Conservation (phyloP, 1,284 basidiomycete species). For the Dichomitus squalens region DNA sequence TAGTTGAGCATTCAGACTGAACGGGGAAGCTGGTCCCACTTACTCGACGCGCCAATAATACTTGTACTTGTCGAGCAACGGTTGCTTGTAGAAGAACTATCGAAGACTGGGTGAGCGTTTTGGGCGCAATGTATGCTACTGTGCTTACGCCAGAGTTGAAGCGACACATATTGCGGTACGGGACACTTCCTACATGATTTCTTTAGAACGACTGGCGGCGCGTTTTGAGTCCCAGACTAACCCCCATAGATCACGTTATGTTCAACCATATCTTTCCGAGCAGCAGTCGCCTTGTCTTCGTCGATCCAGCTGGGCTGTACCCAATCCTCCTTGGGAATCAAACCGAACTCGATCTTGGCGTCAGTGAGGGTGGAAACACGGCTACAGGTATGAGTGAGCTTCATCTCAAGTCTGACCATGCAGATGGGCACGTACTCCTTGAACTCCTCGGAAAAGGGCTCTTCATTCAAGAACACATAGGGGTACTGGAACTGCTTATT, state of each 20-base stretch:
- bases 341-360: slow-evolving; percentile 75
- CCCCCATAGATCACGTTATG: slow-evolving; percentile 90
- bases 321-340: slow-evolving; percentile 86
- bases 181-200: slow-evolving; percentile 54
- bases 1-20: background rate
- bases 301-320: slow-evolving; percentile 84
- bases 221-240: slow-evolving; percentile 28
- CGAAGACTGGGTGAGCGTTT: slow-evolving; percentile 2
- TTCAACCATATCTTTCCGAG: slow-evolving; percentile 78
- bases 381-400: slow-evolving; percentile 38
- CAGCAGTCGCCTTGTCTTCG: slow-evolving; percentile 72
- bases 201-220: background rate
- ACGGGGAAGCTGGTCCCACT: slow-evolving; percentile 21
- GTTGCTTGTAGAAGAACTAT: slow-evolving; percentile 87
- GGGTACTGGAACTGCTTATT: slow-evolving; percentile 87
- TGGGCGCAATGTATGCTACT: background rate
- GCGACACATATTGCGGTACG: slow-evolving; percentile 92
- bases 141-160: slow-evolving; percentile 88
- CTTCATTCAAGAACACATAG: slow-evolving; percentile 87
- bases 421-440: slow-evolving; percentile 52
- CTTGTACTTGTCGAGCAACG: slow-evolving; percentile 77
- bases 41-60: slow-evolving; percentile 92
- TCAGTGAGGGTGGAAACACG: slow-evolving; percentile 68
- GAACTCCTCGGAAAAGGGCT: slow-evolving; percentile 77
- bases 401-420: background rate